These are phyloP conservation scores for Syncephalastrum racemosum DNA, from an alignment of 371 early-diverging fungal species.

Conservation along the genomic window DNA sequence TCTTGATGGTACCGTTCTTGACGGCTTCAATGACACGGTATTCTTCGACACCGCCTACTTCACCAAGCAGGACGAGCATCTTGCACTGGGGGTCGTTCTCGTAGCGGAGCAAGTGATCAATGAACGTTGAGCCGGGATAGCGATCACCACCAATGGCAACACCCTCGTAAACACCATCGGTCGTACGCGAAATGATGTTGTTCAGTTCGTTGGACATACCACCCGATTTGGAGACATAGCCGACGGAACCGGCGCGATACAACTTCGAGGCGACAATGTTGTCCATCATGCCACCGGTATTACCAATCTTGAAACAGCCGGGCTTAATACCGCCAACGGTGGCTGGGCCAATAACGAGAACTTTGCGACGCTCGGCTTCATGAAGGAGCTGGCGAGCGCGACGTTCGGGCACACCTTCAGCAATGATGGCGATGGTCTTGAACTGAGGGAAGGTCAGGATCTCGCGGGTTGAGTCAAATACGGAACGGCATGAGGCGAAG, in stretches of 20 bases:
- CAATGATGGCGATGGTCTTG: conserved; percentile 95
- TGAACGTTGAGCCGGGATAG: conserved; percentile 98
- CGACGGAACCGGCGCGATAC: conserved; percentile 95
- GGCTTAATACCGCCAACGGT: conserved; percentile 99
- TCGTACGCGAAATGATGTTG: conserved; percentile 94
- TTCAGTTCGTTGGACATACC: conserved; percentile 99
- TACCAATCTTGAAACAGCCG: conserved; percentile 99
- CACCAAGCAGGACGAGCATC: conserved; percentile 94
- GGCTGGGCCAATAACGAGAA: conserved; percentile 96
- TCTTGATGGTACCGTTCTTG: conserved; percentile 83
- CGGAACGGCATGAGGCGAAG: conserved; percentile 97
- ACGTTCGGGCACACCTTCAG: conserved; percentile 98
- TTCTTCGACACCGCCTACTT: conserved; percentile 98
- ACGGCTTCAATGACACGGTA: conserved; percentile 94
- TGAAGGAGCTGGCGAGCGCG: conserved; percentile 89
- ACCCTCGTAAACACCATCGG: conserved; percentile 98
- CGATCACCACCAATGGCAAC: conserved; percentile 98
- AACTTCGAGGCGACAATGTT: conserved; percentile 97
- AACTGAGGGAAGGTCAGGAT: conserved; percentile 80
- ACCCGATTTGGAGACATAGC: conserved; percentile 97
- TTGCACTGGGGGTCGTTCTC: conserved; percentile 92
- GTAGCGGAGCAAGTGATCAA: conserved; percentile 95
- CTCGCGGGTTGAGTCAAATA: conserved; percentile 89
- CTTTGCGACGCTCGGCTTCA: conserved; percentile 78
- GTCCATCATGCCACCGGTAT: conserved; percentile 99